Conservation (phyloP, 1,284 basidiomycete species). For the Apiotrichum laibachii region DNA sequence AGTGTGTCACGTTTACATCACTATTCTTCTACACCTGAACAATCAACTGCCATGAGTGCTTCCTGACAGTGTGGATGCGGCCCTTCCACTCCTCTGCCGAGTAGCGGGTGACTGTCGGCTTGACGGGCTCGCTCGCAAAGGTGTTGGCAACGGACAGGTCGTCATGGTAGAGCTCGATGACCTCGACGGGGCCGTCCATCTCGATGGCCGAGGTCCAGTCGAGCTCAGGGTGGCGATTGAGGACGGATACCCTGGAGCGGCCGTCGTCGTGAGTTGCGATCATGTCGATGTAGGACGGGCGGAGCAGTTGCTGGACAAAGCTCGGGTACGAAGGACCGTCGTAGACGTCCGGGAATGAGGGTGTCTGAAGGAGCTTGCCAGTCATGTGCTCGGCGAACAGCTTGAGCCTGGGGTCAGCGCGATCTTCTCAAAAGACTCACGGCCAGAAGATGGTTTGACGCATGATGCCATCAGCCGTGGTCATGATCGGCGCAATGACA, state of each 20-base stretch:
- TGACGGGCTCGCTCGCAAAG: slow-evolving; percentile 34
- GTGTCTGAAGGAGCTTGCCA: slow-evolving; percentile 35
- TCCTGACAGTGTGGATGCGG: slow-evolving; percentile 24
- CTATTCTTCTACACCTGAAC: background rate
- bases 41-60: slow-evolving; percentile 47
- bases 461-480: slow-evolving; percentile 32
- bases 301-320: slow-evolving; percentile 36
- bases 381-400: slow-evolving; percentile 44
- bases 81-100: slow-evolving; percentile 25
- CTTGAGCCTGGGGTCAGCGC: slow-evolving; percentile 19
- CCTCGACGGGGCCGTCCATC: slow-evolving; percentile 20
- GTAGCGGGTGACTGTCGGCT: slow-evolving; percentile 23
- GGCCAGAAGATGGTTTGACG: slow-evolving; percentile 43
- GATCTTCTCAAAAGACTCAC: slow-evolving; percentile 9
- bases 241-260: slow-evolving; percentile 36
- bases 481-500: slow-evolving; percentile 46
- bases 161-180: slow-evolving; percentile 43
- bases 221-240: slow-evolving; percentile 42
- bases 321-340: slow-evolving; percentile 38
- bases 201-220: slow-evolving; percentile 31
- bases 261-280: slow-evolving; percentile 32
- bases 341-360: slow-evolving; percentile 34
- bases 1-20: too few relatives aligned
- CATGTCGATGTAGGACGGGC: slow-evolving; percentile 40
- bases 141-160: slow-evolving; percentile 40